These are phyloP conservation scores for Rhodosporidiobolus odoratus DNA, from an alignment of 768 basidiomycete genomes.

Conservation along the genomic window DNA sequence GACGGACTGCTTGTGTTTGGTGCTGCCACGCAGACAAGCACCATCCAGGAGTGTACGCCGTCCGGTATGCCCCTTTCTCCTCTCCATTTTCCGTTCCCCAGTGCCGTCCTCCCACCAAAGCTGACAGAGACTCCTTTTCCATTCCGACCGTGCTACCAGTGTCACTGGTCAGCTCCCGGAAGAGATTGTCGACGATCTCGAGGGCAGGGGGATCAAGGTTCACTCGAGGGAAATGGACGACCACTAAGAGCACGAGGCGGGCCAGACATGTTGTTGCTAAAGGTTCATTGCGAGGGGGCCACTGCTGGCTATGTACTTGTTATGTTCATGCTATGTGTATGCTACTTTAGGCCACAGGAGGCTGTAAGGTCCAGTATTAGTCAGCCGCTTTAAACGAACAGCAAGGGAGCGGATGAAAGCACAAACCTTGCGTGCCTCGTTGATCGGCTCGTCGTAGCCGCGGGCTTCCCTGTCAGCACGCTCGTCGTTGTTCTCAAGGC, in stretches of 20 bases:
- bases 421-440: too few relatives aligned
- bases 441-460: slow-evolving; percentile 22
- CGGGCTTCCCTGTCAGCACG: slow-evolving; percentile 11
- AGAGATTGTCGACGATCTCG: slow-evolving; percentile 74
- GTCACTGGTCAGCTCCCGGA: slow-evolving; percentile 79
- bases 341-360: too few relatives aligned
- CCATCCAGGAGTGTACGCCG: slow-evolving; percentile 86
- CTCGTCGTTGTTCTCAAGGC: slow-evolving; percentile 32
- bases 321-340: too few relatives aligned
- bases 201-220: slow-evolving; percentile 66
- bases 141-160: not conserved
- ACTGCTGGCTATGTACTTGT: too few relatives aligned
- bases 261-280: too few relatives aligned
- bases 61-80: slow-evolving; percentile 49
- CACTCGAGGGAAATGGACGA: slow-evolving; percentile 36
- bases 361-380: too few relatives aligned
- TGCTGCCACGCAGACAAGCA: slow-evolving; percentile 64
- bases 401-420: too few relatives aligned
- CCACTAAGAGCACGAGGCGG: too few relatives aligned
- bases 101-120: too few relatives aligned
- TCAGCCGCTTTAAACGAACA: too few relatives aligned
- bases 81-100: slow-evolving; percentile 34
- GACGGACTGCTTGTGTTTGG: not conserved
- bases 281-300: too few relatives aligned
- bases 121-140: too few relatives aligned